These are phyloP conservation scores for Mycena galericulata DNA, from an alignment of 768 basidiomycete genomes.

Conservation along the genomic window DNA sequence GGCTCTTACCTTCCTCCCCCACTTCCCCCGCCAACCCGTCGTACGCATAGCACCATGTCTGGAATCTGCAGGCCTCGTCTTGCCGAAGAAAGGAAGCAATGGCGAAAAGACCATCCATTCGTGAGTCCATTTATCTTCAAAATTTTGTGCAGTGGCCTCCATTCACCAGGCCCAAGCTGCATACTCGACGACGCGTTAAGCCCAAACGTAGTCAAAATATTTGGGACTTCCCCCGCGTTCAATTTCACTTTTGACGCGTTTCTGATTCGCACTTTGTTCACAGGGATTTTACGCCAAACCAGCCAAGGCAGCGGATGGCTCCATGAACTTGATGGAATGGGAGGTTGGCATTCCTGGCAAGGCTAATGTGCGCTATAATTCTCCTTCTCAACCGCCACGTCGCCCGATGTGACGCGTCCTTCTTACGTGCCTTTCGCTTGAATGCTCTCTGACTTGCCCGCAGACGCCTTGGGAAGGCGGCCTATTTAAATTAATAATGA, in stretches of 20 bases:
- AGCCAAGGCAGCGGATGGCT: slow-evolving; percentile 88
- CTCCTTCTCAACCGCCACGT: slow-evolving; percentile 12
- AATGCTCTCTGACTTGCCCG: slow-evolving; percentile 25
- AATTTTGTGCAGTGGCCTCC: slow-evolving; percentile 22
- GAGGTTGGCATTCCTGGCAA: slow-evolving; percentile 99
- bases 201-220: neutral
- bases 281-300: slow-evolving; percentile 99
- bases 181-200: slow-evolving; percentile 3
- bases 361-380: slow-evolving; percentile 70
- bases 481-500: slow-evolving; percentile 94
- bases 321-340: slow-evolving; percentile 98
- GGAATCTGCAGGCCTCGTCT: slow-evolving; percentile 94
- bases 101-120: slow-evolving; percentile 99
- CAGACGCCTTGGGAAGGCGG: slow-evolving; percentile 98
- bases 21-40: too few relatives aligned
- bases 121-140: slow-evolving; percentile 62
- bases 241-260: neutral
- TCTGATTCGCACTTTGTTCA: slow-evolving; percentile 25
- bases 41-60: too few relatives aligned
- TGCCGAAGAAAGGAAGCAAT: slow-evolving; percentile 97
- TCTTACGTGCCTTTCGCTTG: slow-evolving; percentile 24
- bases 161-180: slow-evolving; percentile 17
- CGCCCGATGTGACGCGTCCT: slow-evolving; percentile 29
- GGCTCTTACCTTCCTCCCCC: too few relatives aligned
- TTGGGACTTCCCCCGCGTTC: neutral